phyloP scores from a whole-genome alignment of 306 rosid genomes.

The Trifolium subterraneum region DNA sequence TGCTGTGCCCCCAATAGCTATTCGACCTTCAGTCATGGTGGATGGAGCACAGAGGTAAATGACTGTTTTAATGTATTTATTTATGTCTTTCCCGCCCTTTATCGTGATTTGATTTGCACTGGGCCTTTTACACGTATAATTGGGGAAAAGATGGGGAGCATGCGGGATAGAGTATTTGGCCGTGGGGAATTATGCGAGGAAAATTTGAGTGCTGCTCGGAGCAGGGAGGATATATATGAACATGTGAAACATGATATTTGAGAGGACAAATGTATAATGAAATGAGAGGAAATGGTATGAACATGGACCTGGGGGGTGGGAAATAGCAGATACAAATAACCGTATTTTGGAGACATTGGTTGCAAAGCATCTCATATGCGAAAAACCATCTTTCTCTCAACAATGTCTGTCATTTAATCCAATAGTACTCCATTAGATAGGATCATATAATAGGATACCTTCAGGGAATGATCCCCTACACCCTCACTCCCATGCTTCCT shows the following conservation, averaged over 20 bases:
- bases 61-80: slow-evolving; percentile 26
- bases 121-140: slow-evolving; percentile 3
- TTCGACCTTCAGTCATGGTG: slow-evolving; percentile 91
- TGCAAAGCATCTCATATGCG: neutral
- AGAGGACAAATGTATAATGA: slow-evolving; percentile 21
- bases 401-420: neutral
- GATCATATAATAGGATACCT: neutral
- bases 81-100: slow-evolving; percentile 19
- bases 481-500: too few species aligned
- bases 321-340: slow-evolving; percentile 2
- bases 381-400: neutral
- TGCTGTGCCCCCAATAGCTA: slow-evolving; percentile 83
- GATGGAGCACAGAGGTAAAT: slow-evolving; percentile 79
- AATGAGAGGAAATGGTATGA: slow-evolving; percentile 6
- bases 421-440: neutral
- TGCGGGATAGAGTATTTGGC: neutral
- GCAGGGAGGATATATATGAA: slow-evolving; percentile 13
- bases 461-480: too few species aligned
- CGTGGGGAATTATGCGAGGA: neutral
- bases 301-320: neutral
- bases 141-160: slow-evolving; percentile 11
- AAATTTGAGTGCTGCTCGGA: neutral
- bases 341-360: neutral
- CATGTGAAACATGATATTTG: slow-evolving; percentile 2
- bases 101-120: slow-evolving; percentile 27